These are phyloP conservation scores for Backusella circina DNA, from an alignment of 192 early-diverging fungal genomes.

Conservation along the genomic window DNA sequence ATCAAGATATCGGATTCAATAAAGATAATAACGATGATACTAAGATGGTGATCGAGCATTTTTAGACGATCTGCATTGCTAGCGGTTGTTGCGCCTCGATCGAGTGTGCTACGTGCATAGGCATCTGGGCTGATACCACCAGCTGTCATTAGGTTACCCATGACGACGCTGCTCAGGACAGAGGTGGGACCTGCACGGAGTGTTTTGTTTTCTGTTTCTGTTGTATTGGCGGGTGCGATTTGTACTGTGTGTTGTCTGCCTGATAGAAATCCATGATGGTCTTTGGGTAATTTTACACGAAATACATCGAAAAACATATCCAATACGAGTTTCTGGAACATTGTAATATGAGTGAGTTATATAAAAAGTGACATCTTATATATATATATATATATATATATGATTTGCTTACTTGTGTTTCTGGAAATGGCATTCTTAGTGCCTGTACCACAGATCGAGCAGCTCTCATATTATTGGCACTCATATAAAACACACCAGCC, in stretches of 20 bases:
- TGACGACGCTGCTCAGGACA: neutral
- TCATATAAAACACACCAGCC: constrained; percentile 78
- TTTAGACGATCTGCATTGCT: constrained; percentile 47
- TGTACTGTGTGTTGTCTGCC: constrained; percentile 35
- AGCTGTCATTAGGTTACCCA: constrained; percentile 1
- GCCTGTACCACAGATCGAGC: constrained; percentile 69
- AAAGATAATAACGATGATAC: constrained; percentile 69
- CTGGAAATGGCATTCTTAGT: constrained; percentile 62
- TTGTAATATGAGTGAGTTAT: neutral
- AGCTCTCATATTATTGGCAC: constrained; percentile 66
- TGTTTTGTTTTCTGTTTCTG: neutral
- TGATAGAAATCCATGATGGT: constrained; percentile 42
- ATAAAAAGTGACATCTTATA: neutral
- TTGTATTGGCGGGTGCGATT: constrained; percentile 11
- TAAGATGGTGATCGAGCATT: constrained; percentile 66
- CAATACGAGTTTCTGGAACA: constrained; percentile 65
- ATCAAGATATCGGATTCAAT: constrained; percentile 64
- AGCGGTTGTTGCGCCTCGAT: constrained; percentile 7
- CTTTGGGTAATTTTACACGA: constrained; percentile 62
- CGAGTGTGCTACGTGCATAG: constrained; percentile 2
- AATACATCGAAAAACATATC: constrained; percentile 84
- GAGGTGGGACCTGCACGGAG: neutral
- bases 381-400: no score
- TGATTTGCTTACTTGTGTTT: constrained; percentile 53
- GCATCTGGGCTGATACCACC: constrained; percentile 8